Evolutionary conservation across 2,329 filamentous ascomycete species (phyloP).

Genomic region (Exophiala aquamarina): DNA sequence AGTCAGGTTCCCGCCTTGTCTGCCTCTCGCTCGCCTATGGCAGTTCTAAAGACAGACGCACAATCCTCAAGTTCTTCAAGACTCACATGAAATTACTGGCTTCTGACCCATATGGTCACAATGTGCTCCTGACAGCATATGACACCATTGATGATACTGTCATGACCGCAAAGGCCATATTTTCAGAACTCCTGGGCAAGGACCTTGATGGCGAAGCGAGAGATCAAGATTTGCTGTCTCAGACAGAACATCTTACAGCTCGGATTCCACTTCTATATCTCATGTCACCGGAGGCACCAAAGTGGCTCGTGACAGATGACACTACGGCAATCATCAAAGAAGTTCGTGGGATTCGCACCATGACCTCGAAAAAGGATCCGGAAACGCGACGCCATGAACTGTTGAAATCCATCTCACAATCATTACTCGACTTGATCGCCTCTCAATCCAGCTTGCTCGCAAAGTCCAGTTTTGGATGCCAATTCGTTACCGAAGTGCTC

Average conservation of each 20-base stretch:
- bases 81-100: constrained; percentile 85
- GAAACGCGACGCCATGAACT: constrained; percentile 74
- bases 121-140: constrained; percentile 79
- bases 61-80: constrained; percentile 84
- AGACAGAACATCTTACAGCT: constrained; percentile 48
- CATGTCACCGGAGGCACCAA: constrained; percentile 63
- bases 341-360: constrained; percentile 73
- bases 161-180: constrained; percentile 78
- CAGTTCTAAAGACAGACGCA: constrained; percentile 87
- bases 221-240: constrained; percentile 44
- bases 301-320: constrained; percentile 61
- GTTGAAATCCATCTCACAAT: constrained; percentile 69
- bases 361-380: constrained; percentile 90
- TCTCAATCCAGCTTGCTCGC: constrained; percentile 68
- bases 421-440: constrained; percentile 72
- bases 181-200: constrained; percentile 80
- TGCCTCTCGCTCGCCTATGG: constrained; percentile 81
- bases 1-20: constrained; percentile 78
- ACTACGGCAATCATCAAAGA: constrained; percentile 73
- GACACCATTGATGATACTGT: constrained; percentile 96
- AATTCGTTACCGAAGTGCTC: constrained; percentile 80
- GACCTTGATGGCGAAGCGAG: constrained; percentile 44
- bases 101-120: constrained; percentile 73
- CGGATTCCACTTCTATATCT: constrained; percentile 75
- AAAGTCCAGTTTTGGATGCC: constrained; percentile 77